Evolutionary conservation across 73 alveolate genomes (phyloP), one percentile per base, ranked within the genome.

Genomic region (Effrenium voratum): DNA sequence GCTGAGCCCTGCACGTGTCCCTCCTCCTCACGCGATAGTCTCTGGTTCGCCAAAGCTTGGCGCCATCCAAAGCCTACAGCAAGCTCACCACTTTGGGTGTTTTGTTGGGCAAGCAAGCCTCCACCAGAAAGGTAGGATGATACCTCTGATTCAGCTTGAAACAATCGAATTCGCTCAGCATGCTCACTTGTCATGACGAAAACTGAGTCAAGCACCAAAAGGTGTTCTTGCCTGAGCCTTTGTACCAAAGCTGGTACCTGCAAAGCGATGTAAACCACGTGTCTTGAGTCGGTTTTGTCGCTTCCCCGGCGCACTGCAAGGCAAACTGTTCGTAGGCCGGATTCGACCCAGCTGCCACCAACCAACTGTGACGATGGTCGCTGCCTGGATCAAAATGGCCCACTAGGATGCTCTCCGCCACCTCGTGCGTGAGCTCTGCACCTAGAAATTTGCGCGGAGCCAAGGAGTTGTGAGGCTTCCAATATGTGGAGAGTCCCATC

Each of bases 271-370:
- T 32, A 66, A 32, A 52, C 8, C 63, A 52, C 19, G 63, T 12
- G 63, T 19, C 63, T 12, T 19, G 19, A 52, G 8, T 12, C 8
- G 63, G 63, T 19, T 52, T 52, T 19, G 26, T 52, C 19, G 8
- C 63, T 12, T 19, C 8, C 19, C 26, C 16, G 34, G 94, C 77
- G 94, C 60, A 63, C 96, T 91, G 98, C n/a, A 91, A 47, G 24
- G 98, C 98, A 41, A 91, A 91, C 91, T 91, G 98, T 63, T 91
- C 98, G 46, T 91, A 91, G 49, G 98, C 98, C 36, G 98, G 98
- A 63, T 91, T 91, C 16, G 98, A 91, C 19, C 98, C 98, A 3
- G 98, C 98, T 5, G 98, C 98, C 81, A 91, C 98, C 36, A 91
- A 52, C 98, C 98, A 91, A 41, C 98, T 91, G 49, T 73, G 91